Percentiles rank a stretch among this genome's conserved stretches.
Evolutionary conservation across 148 eudicot genomes (phyloP).

Genomic region (Suaeda aralocaspica): DNA sequence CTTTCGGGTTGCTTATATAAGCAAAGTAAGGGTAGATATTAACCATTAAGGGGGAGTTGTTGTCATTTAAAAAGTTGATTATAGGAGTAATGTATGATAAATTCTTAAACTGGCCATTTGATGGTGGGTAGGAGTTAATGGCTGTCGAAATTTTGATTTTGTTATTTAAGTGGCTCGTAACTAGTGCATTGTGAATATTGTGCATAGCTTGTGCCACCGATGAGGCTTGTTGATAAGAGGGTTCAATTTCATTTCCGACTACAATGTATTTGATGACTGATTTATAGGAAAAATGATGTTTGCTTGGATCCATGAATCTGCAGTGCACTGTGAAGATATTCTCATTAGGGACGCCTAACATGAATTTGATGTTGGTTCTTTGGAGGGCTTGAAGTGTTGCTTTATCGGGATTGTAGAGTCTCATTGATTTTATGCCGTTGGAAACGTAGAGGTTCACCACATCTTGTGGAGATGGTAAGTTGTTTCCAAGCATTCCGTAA

Average conservation of each 20-base stretch:
- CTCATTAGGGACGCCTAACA: conserved; percentile 38
- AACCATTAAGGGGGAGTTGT: conserved; percentile 26
- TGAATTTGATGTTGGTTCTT: conserved; percentile 39
- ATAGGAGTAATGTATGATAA: conserved; percentile 20
- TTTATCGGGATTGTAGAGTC: conserved; percentile 39
- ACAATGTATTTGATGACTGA: conserved; percentile 43
- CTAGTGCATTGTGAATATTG: conserved; percentile 38
- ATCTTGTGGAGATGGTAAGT: conserved; percentile 32
- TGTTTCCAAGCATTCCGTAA: conserved; percentile 38
- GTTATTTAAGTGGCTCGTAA: background rate
- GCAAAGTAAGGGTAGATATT: conserved; percentile 41
- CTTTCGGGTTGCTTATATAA: background rate
- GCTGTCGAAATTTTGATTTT: conserved; percentile 19
- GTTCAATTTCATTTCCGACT: conserved; percentile 49
- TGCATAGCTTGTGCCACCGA: conserved; percentile 48
- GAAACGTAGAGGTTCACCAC: conserved; percentile 35
- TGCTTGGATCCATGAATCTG: conserved; percentile 36
- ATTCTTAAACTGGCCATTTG: conserved; percentile 18
- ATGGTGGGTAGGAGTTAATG: conserved; percentile 29
- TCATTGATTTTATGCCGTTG: conserved; percentile 32
- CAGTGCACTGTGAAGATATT: conserved; percentile 25
- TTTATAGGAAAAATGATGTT: conserved; percentile 32
- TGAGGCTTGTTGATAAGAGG: conserved; percentile 27
- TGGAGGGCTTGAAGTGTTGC: conserved; percentile 25
- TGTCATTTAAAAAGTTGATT: conserved; percentile 13